Evolutionary conservation across 2,329 filamentous ascomycete species (phyloP).

Genomic region (Macrophomina pseudophaseolina): DNA sequence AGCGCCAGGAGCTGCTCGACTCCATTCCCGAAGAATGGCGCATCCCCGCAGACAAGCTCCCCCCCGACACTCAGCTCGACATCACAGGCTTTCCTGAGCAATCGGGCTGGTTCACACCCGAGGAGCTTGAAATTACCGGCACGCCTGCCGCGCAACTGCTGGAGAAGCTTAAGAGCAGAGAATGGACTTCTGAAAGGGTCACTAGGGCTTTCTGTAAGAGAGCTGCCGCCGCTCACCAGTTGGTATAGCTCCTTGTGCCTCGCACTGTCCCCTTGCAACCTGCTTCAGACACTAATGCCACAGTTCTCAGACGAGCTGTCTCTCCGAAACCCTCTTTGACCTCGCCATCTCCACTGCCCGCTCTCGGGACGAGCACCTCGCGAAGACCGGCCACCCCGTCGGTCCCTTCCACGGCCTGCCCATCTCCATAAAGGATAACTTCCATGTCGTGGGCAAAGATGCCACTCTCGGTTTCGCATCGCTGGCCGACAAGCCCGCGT

Average conservation of each 20-base stretch:
- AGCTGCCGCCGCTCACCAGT: constrained; percentile 60
- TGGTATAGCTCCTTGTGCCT: constrained; percentile 42
- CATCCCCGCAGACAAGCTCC: constrained; percentile 50
- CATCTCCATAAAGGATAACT: constrained; percentile 73
- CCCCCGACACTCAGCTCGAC: constrained; percentile 59
- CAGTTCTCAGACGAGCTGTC: constrained; percentile 60
- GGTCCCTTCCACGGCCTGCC: constrained; percentile 73
- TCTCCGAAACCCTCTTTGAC: constrained; percentile 63
- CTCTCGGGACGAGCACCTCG: constrained; percentile 58
- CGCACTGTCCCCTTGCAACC: not conserved
- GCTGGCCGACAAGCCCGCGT: constrained; percentile 64
- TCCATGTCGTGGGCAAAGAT: constrained; percentile 66
- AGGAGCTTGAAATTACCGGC: constrained; percentile 58
- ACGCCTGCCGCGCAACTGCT: constrained; percentile 49
- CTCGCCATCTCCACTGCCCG: constrained; percentile 58
- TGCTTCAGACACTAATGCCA: not conserved
- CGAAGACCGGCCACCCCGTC: constrained; percentile 50
- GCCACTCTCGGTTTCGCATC: constrained; percentile 68
- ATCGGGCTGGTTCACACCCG: constrained; percentile 64
- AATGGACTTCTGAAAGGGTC: constrained; percentile 60
- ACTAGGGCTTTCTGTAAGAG: constrained; percentile 61
- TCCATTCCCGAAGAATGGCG: constrained; percentile 26
- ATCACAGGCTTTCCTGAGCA: constrained; percentile 60
- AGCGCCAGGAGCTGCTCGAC: constrained; percentile 35
- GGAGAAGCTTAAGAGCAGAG: constrained; percentile 44